Evolutionary conservation across 495 filamentous ascomycete genomes (phyloP), one percentile per base, ranked within the genome.

Genomic region (Neurospora africana): DNA sequence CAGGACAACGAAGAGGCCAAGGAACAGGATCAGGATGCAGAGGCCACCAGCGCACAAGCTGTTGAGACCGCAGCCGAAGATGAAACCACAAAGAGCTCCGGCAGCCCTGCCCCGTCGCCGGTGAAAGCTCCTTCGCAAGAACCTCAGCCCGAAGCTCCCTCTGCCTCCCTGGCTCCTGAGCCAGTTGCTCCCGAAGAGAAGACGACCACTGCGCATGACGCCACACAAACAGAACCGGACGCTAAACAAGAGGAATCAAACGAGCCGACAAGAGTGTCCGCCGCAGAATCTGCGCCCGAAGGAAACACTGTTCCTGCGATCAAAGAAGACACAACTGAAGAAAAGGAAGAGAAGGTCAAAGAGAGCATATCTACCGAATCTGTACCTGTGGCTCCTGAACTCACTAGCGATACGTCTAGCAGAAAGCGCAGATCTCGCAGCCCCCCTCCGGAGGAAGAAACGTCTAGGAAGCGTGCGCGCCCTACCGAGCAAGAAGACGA

Each of bases 361-460:
- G 58, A 75, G 17, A 72, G 70, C 21, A 43, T 65, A 37, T 39
- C 75, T 41, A 10, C 43, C 30, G 72, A 73, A 13, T 35, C 68
- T 6, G 67, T 58, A 15, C 21, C 74, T n/a, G 36, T 70, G 30
- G 69, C 71, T 35, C 73, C 72, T 21, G 76, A 78, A 36, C 71
- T 83, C 27, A 70, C 81, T 38, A 89, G 91, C 65, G 91, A 94
- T 69, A 77, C 80, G 30, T 87, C 87, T 71, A 93, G 92, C 80
- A 86, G 92, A 68, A 94, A 93, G 81, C 88, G 92, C 43, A 85
- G 90, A 73, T 93, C 90, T 68, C 83, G 86, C 69, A 93, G 87
- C 73, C 92, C 92, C 17, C 84, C 87, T 37, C 88, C 88, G 1
- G 82, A 82, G 0, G 78, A 82, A 17, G 83, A 86, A 40, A 72